Evolutionary conservation across 306 rosid genomes (phyloP).

Genomic region (Notholithocarpus densiflorus): DNA sequence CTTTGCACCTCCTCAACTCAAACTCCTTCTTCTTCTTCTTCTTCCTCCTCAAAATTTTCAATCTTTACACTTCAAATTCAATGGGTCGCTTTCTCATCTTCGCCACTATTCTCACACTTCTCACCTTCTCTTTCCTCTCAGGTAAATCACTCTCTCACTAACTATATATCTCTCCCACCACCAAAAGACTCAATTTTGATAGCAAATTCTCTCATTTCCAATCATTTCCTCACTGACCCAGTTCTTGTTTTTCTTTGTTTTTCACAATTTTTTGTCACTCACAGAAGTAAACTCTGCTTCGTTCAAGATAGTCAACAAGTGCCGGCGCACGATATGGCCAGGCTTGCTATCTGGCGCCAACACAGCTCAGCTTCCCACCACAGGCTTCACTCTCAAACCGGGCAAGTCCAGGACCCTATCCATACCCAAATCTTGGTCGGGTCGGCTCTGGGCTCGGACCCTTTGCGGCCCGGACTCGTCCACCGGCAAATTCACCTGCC

Average conservation of each 20-base stretch:
- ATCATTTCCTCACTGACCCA: not conserved
- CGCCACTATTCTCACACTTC: conserved; percentile 30
- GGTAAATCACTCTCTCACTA: conserved; percentile 29
- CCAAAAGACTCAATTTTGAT: not conserved
- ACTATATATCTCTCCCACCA: not conserved
- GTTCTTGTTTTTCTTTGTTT: not conserved
- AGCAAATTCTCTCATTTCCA: not conserved
- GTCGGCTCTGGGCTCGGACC: conserved; percentile 88
- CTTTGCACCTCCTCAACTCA: conserved; percentile 13
- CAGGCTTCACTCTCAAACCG: conserved; percentile 61
- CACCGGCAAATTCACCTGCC: conserved; percentile 60
- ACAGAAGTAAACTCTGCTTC: conserved; percentile 65
- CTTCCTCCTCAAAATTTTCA: conserved; percentile 1
- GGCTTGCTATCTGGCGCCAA: conserved; percentile 82
- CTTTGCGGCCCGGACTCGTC: conserved; percentile 50
- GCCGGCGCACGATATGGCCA: conserved; percentile 83
- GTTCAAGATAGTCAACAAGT: conserved; percentile 78
- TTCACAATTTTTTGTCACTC: not conserved
- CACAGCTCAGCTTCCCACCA: conserved; percentile 66
- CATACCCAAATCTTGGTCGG: conserved; percentile 80
- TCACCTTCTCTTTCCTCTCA: conserved; percentile 48
- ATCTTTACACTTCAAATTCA: not conserved
- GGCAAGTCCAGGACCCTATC: conserved; percentile 54
- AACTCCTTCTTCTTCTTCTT: not conserved
- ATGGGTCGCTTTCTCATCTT: conserved; percentile 49